These are phyloP conservation scores for Vanrija sp. DNA, from an alignment of 1,284 basidiomycete species.

Conservation along the genomic window DNA sequence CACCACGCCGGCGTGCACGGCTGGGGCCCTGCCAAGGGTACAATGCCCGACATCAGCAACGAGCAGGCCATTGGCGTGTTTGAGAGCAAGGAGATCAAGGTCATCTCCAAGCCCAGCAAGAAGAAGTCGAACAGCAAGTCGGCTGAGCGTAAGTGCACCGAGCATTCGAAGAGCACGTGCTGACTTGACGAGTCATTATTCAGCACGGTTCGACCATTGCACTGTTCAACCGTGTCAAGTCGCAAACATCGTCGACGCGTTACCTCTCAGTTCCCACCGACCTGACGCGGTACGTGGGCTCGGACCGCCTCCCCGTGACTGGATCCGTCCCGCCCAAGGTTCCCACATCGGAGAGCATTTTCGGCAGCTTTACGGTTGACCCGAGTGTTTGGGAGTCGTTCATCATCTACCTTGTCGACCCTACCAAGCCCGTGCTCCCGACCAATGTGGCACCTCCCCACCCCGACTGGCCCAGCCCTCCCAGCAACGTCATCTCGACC, in stretches of 20 bases:
- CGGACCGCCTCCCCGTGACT: conserved; percentile 77
- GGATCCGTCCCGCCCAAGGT: conserved; percentile 53
- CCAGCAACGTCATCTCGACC: conserved; percentile 67
- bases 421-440: conserved; percentile 66
- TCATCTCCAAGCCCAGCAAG: conserved; percentile 95
- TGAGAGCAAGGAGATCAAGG: conserved; percentile 87
- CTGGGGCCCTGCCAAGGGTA: conserved; percentile 29
- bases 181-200: conserved; percentile 66
- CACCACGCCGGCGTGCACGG: conserved; percentile 20
- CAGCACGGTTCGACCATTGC: conserved; percentile 94
- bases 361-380: conserved; percentile 49
- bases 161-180: not conserved
- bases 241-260: conserved; percentile 90
- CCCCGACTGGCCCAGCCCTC: conserved; percentile 60
- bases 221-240: conserved; percentile 87
- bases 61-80: conserved; percentile 72
- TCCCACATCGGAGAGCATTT: conserved; percentile 14
- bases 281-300: conserved; percentile 80
- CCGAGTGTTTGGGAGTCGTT: conserved; percentile 66
- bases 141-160: conserved; percentile 68
- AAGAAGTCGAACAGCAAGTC: conserved; percentile 92
- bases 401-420: conserved; percentile 73
- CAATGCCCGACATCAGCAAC: conserved; percentile 65
- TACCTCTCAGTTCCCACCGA: conserved; percentile 92
- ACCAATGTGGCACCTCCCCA: conserved; percentile 70